phyloP scores from a whole-genome alignment of 441 rosid genomes.

The Hura crepitans region DNA sequence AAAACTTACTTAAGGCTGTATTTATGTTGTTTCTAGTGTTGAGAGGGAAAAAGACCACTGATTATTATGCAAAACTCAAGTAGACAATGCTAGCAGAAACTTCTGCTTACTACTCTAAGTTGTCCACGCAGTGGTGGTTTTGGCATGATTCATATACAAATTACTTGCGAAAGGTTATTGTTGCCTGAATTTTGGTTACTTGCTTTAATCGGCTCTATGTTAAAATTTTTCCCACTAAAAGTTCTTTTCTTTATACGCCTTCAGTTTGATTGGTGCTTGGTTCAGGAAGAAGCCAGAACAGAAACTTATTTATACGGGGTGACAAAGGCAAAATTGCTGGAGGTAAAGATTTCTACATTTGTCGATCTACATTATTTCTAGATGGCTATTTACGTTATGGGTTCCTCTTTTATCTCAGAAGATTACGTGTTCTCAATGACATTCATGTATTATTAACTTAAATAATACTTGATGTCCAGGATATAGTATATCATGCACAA shows the following conservation, averaged over 20 bases:
- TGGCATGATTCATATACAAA: slow-evolving; percentile 10
- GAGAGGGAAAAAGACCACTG: not conserved
- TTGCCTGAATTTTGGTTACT: not conserved
- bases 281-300: slow-evolving; percentile 19
- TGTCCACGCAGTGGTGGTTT: slow-evolving; percentile 17
- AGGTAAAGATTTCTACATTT: not conserved
- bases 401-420: not conserved
- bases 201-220: not conserved
- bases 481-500: not conserved
- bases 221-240: not conserved
- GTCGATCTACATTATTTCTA: not conserved
- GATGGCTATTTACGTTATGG: not conserved
- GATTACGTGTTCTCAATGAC: not conserved
- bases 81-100: slow-evolving; percentile 20
- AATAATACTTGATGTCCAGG: not conserved
- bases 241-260: not conserved
- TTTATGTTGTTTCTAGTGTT: not conserved
- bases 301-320: not conserved
- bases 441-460: not conserved
- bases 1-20: slow-evolving; percentile 1
- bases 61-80: slow-evolving; percentile 20
- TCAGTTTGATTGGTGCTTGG: slow-evolving; percentile 25
- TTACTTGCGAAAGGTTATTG: slow-evolving; percentile 17
- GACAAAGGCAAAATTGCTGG: slow-evolving; percentile 11
- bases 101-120: slow-evolving; percentile 18